Evolutionary conservation across 2,329 filamentous ascomycete species (phyloP).

Genomic region (Parascedosporium putredinis): DNA sequence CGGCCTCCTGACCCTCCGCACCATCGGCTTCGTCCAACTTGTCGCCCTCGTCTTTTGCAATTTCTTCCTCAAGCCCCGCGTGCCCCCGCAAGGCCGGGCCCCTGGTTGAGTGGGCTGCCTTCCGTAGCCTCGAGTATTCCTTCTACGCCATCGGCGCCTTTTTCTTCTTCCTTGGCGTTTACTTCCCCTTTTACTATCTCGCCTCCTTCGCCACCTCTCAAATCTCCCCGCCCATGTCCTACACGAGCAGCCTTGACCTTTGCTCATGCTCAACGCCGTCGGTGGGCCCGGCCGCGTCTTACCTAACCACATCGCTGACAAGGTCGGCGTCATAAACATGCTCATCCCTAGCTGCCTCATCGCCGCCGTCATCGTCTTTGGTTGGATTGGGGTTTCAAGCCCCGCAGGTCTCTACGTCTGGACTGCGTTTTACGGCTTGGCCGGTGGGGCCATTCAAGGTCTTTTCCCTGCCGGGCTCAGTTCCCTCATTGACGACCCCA

Average conservation of each 20-base stretch:
- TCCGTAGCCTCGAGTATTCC: conserved; percentile 34
- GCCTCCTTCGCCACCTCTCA: conserved; percentile 35
- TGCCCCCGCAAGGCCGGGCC: conserved; percentile 31
- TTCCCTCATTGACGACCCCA: conserved; percentile 38
- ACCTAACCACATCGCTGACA: conserved; percentile 49
- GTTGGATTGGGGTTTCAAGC: conserved; percentile 47
- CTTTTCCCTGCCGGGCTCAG: conserved; percentile 47
- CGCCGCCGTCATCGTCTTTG: conserved; percentile 34
- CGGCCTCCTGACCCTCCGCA: conserved; percentile 36
- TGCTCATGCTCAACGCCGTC: conserved; percentile 56
- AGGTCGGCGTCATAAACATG: conserved; percentile 48
- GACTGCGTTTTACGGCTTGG: conserved; percentile 52
- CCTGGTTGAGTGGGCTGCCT: conserved; percentile 33
- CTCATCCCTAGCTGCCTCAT: conserved; percentile 37
- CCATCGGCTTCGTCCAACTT: conserved; percentile 49
- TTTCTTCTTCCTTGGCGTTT: conserved; percentile 36
- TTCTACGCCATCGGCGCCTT: conserved; percentile 26
- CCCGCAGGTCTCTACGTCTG: conserved; percentile 48
- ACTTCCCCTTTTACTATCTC: conserved; percentile 51
- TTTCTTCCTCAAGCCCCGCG: conserved; percentile 28
- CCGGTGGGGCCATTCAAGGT: conserved; percentile 49
- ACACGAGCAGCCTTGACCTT: conserved; percentile 45
- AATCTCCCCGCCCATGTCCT: conserved; percentile 27
- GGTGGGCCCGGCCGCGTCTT: conserved; percentile 47
- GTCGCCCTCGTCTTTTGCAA: conserved; percentile 27